A percentile compares a stretch with the other conserved stretches of the same genome.
Conservation (phyloP, 2,329 filamentous ascomycete genomes). For the Monilinia fructicola region DNA sequence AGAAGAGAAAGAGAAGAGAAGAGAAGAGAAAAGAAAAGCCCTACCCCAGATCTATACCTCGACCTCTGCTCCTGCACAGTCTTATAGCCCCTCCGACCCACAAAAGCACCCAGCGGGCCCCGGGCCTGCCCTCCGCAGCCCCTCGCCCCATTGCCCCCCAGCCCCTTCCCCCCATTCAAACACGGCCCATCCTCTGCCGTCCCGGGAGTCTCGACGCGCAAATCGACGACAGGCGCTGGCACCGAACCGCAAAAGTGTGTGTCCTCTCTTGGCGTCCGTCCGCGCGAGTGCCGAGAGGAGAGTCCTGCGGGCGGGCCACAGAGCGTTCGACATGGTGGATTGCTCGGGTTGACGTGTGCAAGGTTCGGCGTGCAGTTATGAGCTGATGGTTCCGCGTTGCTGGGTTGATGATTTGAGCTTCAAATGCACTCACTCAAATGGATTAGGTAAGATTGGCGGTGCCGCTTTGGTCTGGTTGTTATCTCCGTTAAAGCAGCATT, state of each 20-base stretch:
- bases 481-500: background rate
- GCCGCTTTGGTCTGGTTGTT: background rate
- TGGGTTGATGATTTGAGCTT: conserved; percentile 12
- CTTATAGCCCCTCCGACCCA: conserved; percentile 31
- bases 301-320: background rate
- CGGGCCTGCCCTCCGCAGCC: no score
- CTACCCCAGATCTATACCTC: conserved; percentile 38
- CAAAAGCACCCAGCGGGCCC: no score
- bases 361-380: background rate
- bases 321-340: conserved; percentile 12
- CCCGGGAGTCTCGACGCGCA: conserved; percentile 10
- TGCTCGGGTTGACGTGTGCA: background rate
- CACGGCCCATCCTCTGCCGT: background rate
- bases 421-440: background rate
- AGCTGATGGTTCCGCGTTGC: conserved; percentile 1
- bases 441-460: background rate
- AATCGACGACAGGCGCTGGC: conserved; percentile 25
- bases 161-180: background rate
- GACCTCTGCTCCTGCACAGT: conserved; percentile 40
- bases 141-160: no score
- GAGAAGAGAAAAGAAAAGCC: conserved; percentile 14
- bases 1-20: background rate
- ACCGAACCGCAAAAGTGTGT: conserved; percentile 21
- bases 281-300: background rate
- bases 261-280: conserved; percentile 8